Percentiles rank a stretch among this genome's conserved stretches.
These are phyloP conservation scores for Aureobasidium melanogenum DNA, from an alignment of 2,329 filamentous ascomycete genomes.

Conservation along the genomic window DNA sequence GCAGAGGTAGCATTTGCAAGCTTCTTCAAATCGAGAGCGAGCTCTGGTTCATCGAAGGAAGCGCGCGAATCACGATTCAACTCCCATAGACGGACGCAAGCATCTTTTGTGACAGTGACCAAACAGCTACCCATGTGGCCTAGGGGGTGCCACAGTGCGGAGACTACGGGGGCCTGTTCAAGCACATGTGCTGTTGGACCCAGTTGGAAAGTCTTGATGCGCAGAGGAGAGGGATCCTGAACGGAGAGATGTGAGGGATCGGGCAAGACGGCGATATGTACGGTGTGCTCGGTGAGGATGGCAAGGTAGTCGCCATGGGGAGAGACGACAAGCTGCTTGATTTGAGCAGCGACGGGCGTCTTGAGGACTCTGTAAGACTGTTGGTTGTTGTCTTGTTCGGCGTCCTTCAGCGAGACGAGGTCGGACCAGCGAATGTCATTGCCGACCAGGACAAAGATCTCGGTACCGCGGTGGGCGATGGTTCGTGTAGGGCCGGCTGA, in stretches of 20 bases:
- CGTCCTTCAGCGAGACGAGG: conserved; percentile 66
- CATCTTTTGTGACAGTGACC: conserved; percentile 81
- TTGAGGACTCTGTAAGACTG: conserved; percentile 46
- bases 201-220: conserved; percentile 81
- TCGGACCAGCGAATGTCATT: conserved; percentile 91
- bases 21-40: conserved; percentile 83
- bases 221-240: conserved; percentile 59
- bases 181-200: conserved; percentile 87
- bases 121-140: conserved; percentile 73
- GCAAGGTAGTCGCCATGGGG: conserved; percentile 75
- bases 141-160: conserved; percentile 85
- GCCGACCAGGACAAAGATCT: conserved; percentile 81
- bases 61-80: conserved; percentile 73
- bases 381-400: neutral
- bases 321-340: conserved; percentile 77
- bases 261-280: conserved; percentile 80
- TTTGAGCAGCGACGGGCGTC: conserved; percentile 69
- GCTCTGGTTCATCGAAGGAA: conserved; percentile 74
- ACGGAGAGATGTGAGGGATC: conserved; percentile 67
- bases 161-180: conserved; percentile 69
- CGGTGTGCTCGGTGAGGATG: conserved; percentile 76
- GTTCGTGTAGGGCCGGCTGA: conserved; percentile 43
- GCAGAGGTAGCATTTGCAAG: conserved; percentile 73
- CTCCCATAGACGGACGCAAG: conserved; percentile 85
- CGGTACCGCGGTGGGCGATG: conserved; percentile 72